A percentile compares a stretch with the other conserved stretches of the same genome.
phyloP scores from a whole-genome alignment of 129 eudicot species.

The Centella asiatica region DNA sequence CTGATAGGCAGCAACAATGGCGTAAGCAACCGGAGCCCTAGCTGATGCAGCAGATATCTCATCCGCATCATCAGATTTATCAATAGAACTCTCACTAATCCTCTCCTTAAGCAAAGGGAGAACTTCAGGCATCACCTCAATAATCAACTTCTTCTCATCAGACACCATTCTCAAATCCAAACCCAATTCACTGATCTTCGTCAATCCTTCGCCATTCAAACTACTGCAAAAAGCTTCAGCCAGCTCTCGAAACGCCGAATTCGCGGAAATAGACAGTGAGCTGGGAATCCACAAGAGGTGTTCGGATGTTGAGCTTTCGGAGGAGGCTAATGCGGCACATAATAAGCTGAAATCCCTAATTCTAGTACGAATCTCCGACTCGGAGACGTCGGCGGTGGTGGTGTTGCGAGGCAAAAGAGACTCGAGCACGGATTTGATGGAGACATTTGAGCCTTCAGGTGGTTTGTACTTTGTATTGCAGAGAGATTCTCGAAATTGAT shows the following conservation, averaged over 20 bases:
- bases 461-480: conserved; percentile 35
- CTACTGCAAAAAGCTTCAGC: conserved; percentile 21
- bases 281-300: conserved; percentile 62
- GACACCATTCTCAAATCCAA: conserved; percentile 20
- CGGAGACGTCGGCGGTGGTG: not conserved
- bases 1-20: conserved; percentile 82
- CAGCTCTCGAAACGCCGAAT: conserved; percentile 36
- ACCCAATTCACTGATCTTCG: conserved; percentile 26
- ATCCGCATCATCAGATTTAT: conserved; percentile 40
- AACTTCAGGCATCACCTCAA: conserved; percentile 58
- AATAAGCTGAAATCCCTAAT: conserved; percentile 47
- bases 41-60: conserved; percentile 65
- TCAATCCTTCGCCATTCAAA: conserved; percentile 10
- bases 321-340: conserved; percentile 65
- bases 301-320: conserved; percentile 39
- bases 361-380: conserved; percentile 9
- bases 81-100: conserved; percentile 70
- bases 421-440: conserved; percentile 53
- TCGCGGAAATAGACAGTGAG: conserved; percentile 40
- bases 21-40: conserved; percentile 65
- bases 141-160: conserved; percentile 42
- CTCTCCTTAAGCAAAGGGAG: conserved; percentile 56
- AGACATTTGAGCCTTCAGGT: conserved; percentile 46
- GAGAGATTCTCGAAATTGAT: conserved; percentile 40
- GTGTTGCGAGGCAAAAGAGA: conserved; percentile 43